Base-by-base conservation (phyloP, 345 rosid species). In the Euphorbia pulcherrima region DNA sequence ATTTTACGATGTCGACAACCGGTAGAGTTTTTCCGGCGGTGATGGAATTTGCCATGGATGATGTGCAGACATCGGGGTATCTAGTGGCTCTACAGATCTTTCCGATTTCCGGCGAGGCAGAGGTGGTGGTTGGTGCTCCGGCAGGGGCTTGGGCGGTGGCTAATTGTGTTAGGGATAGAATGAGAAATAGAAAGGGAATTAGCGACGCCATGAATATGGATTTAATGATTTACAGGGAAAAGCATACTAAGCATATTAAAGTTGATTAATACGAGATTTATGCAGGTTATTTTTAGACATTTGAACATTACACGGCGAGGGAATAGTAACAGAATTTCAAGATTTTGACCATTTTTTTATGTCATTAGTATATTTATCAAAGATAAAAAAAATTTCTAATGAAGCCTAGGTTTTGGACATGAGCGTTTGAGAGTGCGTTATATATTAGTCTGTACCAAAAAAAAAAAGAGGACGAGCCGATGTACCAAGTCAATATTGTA, bases 11-110 rank as follows among this genome's bases (percentile, higher is more conserved):
- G 62, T 86, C 83, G 20, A 79, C 57, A 0, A 94, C 74, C 16
- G 50, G 50, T 12, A 18, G 50, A 44, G 13, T 2, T 2, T 3
- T 44, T 44, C 50, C 50, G 41, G 78, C 81, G 0, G 96, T 81
- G 39, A 70, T 73, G 55, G 82, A 67, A 6, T 75, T 29, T 4
- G 83, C 64, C 14, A 85, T 71, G 1, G 90, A 80, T 4, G 84
- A 29, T 21, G 71, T 16, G 60, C 96, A 89, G 2, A 52, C 21
- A 60, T 84, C 86, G 0, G 86, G 88, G 72, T 61, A 76, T 33
- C 91, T 85, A 4, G 96, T 87, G 24, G 96, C 85, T 35, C 78
- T 78, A 62, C 96, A 90, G 9, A 90, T 88, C 30, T 70, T 78
- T 1, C 28, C 65, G 68, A 90, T 68, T 64, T 44, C 67, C 0